phyloP scores from a whole-genome alignment of 2,329 filamentous ascomycete genomes.

The Aspergillus caelatus region DNA sequence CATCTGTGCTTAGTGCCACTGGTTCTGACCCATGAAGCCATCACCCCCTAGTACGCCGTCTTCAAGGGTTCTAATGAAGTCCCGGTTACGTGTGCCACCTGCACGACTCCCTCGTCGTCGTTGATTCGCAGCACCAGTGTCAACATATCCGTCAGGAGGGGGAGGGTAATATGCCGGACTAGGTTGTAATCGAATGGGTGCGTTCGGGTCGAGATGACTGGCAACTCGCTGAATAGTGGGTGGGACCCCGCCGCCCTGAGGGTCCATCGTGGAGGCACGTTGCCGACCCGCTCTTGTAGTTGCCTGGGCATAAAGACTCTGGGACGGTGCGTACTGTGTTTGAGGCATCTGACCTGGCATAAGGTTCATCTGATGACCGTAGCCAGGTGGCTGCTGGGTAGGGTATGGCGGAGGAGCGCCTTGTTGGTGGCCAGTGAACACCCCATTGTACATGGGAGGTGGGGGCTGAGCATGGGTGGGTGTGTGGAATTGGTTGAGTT shows the following conservation, averaged over 20 bases:
- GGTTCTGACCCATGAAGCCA: conserved; percentile 76
- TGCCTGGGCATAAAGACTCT: conserved; percentile 73
- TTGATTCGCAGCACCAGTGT: conserved; percentile 65
- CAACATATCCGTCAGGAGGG: conserved; percentile 77
- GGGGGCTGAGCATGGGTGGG: conserved; percentile 54
- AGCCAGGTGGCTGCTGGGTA: conserved; percentile 65
- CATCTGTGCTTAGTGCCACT: conserved; percentile 63
- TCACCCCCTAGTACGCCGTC: conserved; percentile 86
- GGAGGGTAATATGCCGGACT: conserved; percentile 97
- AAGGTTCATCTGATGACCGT: conserved; percentile 74
- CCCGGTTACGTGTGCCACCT: conserved; percentile 63
- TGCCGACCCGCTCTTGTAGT: conserved; percentile 78
- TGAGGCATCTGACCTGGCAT: conserved; percentile 67
- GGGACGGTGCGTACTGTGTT: conserved; percentile 70
- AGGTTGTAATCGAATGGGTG: conserved; percentile 90
- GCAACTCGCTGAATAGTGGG: conserved; percentile 91
- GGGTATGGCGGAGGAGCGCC: conserved; percentile 79
- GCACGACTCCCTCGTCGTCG: conserved; percentile 76
- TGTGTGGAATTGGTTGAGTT: conserved; percentile 59
- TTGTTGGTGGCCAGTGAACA: conserved; percentile 71
- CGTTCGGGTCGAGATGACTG: conserved; percentile 91
- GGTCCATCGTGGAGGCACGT: conserved; percentile 94
- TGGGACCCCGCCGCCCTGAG: conserved; percentile 89
- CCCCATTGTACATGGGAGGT: conserved; percentile 72
- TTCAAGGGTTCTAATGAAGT: conserved; percentile 93